These are phyloP conservation scores for Balamuthia mandrillaris DNA, from an alignment of 208 protist species.

Conservation along the genomic window DNA sequence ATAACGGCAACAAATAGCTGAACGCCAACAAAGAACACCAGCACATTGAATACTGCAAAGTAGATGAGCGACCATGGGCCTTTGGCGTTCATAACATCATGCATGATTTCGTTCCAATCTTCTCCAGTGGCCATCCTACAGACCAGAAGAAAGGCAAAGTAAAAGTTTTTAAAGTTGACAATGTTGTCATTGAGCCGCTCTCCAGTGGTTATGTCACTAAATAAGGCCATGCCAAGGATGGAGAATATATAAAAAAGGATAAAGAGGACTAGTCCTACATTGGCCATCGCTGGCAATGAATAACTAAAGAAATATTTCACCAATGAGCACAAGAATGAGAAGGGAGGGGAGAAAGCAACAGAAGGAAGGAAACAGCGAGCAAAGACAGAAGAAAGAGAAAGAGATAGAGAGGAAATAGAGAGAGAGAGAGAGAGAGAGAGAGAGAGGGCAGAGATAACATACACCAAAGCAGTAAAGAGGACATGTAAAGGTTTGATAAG, in stretches of 20 bases:
- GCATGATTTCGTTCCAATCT: slow-evolving; percentile 39
- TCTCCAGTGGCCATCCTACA: slow-evolving; percentile 23
- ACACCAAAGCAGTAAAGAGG: too few relatives aligned
- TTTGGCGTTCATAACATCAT: background rate
- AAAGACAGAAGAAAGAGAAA: too few relatives aligned
- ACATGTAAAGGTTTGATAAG: background rate
- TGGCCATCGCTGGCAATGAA: background rate
- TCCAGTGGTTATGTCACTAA: background rate
- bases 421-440: too few relatives aligned
- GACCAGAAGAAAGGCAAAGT: background rate
- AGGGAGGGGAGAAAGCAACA: too few relatives aligned
- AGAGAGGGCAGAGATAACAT: too few relatives aligned
- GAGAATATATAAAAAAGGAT: slow-evolving; percentile 46
- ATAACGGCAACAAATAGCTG: slow-evolving; percentile 36
- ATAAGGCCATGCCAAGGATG: slow-evolving; percentile 13
- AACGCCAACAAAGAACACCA: slow-evolving; percentile 13
- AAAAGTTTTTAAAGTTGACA: slow-evolving; percentile 13
- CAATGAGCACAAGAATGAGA: too few relatives aligned
- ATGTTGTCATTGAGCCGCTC: background rate
- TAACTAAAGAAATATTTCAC: background rate
- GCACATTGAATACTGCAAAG: slow-evolving; percentile 43
- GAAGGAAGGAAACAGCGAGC: too few relatives aligned
- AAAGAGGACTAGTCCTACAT: slow-evolving; percentile 3
- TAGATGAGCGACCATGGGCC: background rate
- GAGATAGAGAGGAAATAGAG: too few relatives aligned